Evolutionary conservation across 2,329 filamentous ascomycete genomes (phyloP), one percentile per base, ranked within the genome.

Genomic region (Cladorrhinum sp.): DNA sequence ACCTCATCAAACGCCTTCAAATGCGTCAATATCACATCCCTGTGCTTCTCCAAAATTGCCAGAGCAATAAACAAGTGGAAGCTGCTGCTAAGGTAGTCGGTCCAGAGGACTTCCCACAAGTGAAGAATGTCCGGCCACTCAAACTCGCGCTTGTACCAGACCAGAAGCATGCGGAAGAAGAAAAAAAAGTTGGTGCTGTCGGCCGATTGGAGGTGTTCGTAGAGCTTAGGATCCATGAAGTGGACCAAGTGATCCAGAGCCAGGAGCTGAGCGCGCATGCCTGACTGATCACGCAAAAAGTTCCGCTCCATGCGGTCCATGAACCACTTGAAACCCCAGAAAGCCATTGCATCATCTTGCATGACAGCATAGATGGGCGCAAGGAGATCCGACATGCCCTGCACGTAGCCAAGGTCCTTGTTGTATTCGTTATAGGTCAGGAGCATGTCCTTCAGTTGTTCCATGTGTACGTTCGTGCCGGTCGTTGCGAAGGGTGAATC

Each of bases 101-200:
- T 98, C 95, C 96, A 99, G 2, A 98, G 78, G 0, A 85, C 82
- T 75, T 99, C 95, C 95, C 95, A 99, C 3, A 99, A 79, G 18
- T 90, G 85, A 33, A 98, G 78, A 10, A 96, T 86, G 70, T 98
- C 92, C 53, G 83, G 74, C 91, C 94, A 99, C 67, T 86, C 84
- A 69, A 99, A 99, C 75, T 99, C 95, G 53, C 95, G 89, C 80
- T 99, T 99, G 76, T 95, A 99, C 95, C 95, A 99, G 9, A 99
- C 95, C 1, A 99, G 82, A 33, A 99, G 82, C 95, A 98, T 98
- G 62, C 95, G 90, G 85, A 98, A 99, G 80, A 99, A 98, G 80
- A 99, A 99, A 77, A 99, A 99, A 76, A 99, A 99, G 74, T 99
- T 99, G 23, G 95, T 99, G 70, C 90, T 96, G 70, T 99, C 96